A percentile compares a stretch with the other conserved stretches of the same genome.
Evolutionary conservation across 1,284 basidiomycete species (phyloP).

Genomic region (Cutaneotrichosporon spelunceum): DNA sequence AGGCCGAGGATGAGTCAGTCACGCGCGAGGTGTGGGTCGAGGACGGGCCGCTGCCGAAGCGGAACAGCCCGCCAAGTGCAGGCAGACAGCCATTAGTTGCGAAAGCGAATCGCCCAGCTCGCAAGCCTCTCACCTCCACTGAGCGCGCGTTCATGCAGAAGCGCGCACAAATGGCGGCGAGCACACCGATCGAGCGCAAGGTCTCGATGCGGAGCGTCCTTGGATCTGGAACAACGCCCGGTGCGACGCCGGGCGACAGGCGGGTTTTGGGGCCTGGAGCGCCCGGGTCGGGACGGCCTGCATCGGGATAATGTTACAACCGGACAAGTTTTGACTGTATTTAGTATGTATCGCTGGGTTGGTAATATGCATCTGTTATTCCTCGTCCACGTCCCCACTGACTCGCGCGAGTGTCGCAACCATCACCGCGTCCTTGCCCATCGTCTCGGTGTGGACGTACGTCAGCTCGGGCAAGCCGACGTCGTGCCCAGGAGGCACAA

Average conservation of each 20-base stretch:
- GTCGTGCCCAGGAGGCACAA: conserved; percentile 40
- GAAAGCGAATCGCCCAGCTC: background rate
- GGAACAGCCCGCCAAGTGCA: background rate
- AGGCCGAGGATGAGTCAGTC: conserved; percentile 15
- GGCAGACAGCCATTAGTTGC: conserved; percentile 3
- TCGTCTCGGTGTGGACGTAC: conserved; percentile 40
- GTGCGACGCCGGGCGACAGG: background rate
- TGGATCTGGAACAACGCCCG: background rate
- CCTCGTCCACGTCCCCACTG: background rate
- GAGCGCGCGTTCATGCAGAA: conserved; percentile 6
- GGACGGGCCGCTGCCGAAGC: background rate
- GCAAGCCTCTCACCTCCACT: background rate
- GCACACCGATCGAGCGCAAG: background rate
- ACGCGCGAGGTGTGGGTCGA: conserved; percentile 14
- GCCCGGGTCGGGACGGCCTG: background rate
- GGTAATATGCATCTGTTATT: background rate
- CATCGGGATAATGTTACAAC: background rate
- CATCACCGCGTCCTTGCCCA: conserved; percentile 52
- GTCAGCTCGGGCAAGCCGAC: conserved; percentile 35
- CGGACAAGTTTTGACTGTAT: background rate
- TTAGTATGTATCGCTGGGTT: background rate
- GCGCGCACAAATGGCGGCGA: background rate
- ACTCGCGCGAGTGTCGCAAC: conserved; percentile 25
- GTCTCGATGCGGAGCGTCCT: background rate
- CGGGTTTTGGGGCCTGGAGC: background rate